phyloP scores from a whole-genome alignment of 257 asterid species.

The Phtheirospermum japonicum region DNA sequence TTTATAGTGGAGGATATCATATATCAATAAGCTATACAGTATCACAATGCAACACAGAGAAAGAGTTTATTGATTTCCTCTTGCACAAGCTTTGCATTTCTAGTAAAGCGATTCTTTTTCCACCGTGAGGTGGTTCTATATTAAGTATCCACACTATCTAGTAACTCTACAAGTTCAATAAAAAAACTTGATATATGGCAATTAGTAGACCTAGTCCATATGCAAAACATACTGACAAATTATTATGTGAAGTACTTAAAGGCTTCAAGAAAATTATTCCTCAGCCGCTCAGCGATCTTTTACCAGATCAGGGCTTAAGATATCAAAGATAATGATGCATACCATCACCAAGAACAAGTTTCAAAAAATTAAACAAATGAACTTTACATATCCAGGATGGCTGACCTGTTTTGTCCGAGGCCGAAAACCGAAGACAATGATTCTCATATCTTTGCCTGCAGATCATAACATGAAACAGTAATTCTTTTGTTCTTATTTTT shows the following conservation, averaged over 20 bases:
- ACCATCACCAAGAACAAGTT: conserved; percentile 17
- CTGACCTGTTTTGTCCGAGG: conserved; percentile 92
- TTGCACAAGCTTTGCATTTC: neutral
- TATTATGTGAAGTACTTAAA: neutral
- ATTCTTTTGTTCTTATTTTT: neutral
- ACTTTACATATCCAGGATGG: conserved; percentile 29
- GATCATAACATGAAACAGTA: conserved; percentile 21
- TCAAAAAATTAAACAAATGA: conserved; percentile 22
- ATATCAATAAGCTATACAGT: too few relatives aligned
- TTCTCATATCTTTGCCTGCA: conserved; percentile 97
- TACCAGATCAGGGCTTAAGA: conserved; percentile 20
- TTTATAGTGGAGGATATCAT: too few relatives aligned
- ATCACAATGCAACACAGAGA: too few relatives aligned
- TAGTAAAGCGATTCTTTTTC: neutral
- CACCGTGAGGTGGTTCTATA: neutral
- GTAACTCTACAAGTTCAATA: neutral
- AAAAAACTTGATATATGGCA: neutral
- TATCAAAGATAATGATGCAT: conserved; percentile 8
- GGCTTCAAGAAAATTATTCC: conserved; percentile 6
- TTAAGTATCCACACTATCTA: neutral
- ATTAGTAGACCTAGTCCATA: neutral
- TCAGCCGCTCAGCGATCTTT: conserved; percentile 1
- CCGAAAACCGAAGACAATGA: conserved; percentile 86
- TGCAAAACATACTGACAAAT: neutral
- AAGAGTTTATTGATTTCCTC: neutral